Evolutionary conservation across 441 rosid species (phyloP).

Genomic region (Populus hybrid): DNA sequence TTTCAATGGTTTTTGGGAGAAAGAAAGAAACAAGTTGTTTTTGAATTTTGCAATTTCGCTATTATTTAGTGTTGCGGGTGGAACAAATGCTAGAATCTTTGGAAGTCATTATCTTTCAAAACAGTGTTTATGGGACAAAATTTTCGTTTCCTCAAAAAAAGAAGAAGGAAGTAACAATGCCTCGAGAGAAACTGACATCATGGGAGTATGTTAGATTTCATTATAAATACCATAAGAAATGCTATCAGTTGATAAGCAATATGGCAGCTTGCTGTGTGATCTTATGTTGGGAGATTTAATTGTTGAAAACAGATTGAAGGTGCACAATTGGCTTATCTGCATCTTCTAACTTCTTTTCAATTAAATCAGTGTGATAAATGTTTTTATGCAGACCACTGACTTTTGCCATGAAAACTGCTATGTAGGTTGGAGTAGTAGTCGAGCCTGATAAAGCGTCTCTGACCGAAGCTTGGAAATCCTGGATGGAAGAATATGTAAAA

Average conservation of each 20-base stretch:
- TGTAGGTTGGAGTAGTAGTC: conserved; percentile 64
- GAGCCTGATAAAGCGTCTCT: conserved; percentile 60
- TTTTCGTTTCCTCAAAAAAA: no score
- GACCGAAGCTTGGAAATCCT: conserved; percentile 86
- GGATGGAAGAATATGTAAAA: conserved; percentile 89
- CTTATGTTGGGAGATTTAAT: background rate
- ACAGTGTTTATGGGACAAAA: background rate
- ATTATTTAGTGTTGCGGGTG: background rate
- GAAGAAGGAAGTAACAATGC: background rate
- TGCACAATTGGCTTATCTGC: background rate
- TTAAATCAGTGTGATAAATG: background rate
- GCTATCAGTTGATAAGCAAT: background rate
- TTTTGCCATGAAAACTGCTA: conserved; percentile 8
- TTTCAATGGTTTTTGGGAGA: background rate
- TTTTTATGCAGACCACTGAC: background rate
- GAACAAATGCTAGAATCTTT: background rate
- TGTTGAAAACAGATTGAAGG: background rate
- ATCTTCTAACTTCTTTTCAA: background rate
- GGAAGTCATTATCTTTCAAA: background rate
- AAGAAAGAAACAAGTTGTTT: background rate
- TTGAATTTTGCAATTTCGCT: background rate
- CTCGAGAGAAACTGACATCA: background rate
- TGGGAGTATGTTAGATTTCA: background rate
- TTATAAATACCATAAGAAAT: background rate
- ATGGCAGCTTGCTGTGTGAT: background rate